These are phyloP conservation scores for Xylaria flabelliformis DNA, from an alignment of 495 filamentous ascomycete species.

Conservation along the genomic window DNA sequence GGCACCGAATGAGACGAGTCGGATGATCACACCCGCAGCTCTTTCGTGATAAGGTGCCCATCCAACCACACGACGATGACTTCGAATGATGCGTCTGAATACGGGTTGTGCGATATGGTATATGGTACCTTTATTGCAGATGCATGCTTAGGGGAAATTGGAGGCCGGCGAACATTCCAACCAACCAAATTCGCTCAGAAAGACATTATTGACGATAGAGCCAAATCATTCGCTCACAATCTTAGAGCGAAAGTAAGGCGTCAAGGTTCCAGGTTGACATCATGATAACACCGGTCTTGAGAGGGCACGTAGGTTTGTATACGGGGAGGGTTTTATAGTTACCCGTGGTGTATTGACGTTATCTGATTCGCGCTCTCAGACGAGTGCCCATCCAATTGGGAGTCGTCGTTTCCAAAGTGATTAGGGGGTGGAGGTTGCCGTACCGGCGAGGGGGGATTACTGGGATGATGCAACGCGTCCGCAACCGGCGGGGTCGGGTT, in stretches of 20 bases:
- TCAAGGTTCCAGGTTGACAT: constrained; percentile 17
- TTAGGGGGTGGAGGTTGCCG: constrained; percentile 8
- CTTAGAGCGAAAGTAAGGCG: not conserved
- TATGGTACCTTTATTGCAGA: not conserved
- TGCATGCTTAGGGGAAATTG: constrained; percentile 8
- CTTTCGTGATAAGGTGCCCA: not conserved
- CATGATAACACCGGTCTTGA: not conserved
- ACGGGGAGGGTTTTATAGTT: constrained; percentile 28
- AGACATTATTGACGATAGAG: constrained; percentile 1
- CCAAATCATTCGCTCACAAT: constrained; percentile 14
- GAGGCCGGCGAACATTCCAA: constrained; percentile 10
- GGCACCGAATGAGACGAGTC: constrained; percentile 10
- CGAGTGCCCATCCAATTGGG: constrained; percentile 13
- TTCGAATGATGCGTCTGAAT: not conserved
- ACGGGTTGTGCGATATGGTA: not conserved
- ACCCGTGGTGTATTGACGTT: constrained; percentile 49
- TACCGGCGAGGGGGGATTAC: constrained; percentile 9
- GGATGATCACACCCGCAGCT: not conserved
- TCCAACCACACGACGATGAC: not conserved
- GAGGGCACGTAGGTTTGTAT: not conserved
- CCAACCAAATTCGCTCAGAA: constrained; percentile 17
- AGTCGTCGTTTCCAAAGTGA: not conserved
- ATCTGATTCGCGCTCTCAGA: constrained; percentile 50
- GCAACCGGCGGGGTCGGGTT: constrained; percentile 22
- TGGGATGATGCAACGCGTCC: constrained; percentile 18